Evolutionary conservation across 352 stramenopile genomes (phyloP).

Genomic region (Phytopythium kandeliae): DNA sequence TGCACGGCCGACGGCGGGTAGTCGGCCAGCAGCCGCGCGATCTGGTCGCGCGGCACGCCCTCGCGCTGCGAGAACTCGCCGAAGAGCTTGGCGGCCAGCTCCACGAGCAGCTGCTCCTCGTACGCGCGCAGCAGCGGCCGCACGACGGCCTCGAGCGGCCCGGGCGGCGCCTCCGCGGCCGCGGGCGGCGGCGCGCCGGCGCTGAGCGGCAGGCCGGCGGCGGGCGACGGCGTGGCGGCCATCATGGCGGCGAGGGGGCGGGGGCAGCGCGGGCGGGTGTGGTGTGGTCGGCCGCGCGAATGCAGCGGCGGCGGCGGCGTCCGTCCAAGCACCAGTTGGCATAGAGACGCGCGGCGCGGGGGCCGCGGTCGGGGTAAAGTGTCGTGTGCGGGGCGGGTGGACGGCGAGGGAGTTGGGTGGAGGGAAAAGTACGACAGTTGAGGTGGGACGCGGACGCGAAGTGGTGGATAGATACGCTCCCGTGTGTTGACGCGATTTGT

Average conservation of each 20-base stretch:
- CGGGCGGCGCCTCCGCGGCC: not conserved
- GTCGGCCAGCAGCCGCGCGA: constrained; percentile 20
- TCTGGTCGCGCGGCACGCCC: constrained; percentile 26
- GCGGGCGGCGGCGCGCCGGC: not conserved
- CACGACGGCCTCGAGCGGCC: constrained; percentile 20
- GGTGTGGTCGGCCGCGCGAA: too few species aligned
- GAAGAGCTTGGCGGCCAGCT: constrained; percentile 28
- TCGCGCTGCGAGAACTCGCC: constrained; percentile 22
- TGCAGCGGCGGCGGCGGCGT: too few species aligned
- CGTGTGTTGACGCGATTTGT: too few species aligned
- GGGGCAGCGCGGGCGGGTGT: too few species aligned
- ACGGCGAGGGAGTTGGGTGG: too few species aligned
- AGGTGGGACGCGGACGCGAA: too few species aligned
- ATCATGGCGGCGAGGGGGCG: not conserved
- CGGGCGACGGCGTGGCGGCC: not conserved
- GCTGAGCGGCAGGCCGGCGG: not conserved
- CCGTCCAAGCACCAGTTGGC: too few species aligned
- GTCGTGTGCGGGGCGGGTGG: too few species aligned
- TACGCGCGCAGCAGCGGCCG: constrained; percentile 26
- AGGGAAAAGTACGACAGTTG: too few species aligned
- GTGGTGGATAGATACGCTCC: too few species aligned
- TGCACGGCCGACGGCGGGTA: constrained; percentile 26
- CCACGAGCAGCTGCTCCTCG: constrained; percentile 30
- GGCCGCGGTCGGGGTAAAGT: too few species aligned
- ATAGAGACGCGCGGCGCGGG: too few species aligned